These are phyloP conservation scores for Aspergillus nidulans DNA, from an alignment of 495 filamentous ascomycete genomes.

Conservation along the genomic window DNA sequence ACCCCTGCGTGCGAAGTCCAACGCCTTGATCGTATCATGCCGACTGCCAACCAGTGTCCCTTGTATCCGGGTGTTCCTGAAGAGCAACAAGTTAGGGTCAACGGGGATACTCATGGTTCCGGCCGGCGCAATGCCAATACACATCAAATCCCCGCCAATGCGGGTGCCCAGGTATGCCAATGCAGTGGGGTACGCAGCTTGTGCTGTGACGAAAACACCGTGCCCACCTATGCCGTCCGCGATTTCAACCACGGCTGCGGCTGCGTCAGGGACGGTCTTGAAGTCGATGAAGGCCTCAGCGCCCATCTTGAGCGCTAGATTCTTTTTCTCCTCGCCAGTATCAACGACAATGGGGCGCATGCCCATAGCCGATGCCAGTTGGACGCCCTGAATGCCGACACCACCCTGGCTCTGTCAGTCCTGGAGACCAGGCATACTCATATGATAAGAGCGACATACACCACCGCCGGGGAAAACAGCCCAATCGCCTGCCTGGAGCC, in stretches of 20 bases:
- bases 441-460: neutral
- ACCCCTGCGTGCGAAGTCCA: slow-evolving; percentile 47
- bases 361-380: slow-evolving; percentile 55
- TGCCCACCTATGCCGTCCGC: slow-evolving; percentile 46
- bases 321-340: slow-evolving; percentile 36
- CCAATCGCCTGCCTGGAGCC: slow-evolving; percentile 54
- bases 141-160: slow-evolving; percentile 44
- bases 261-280: slow-evolving; percentile 29
- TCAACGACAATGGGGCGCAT: slow-evolving; percentile 52
- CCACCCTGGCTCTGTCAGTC: slow-evolving; percentile 35
- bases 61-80: slow-evolving; percentile 42
- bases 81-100: slow-evolving; percentile 38
- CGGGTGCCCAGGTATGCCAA: slow-evolving; percentile 36
- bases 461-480: slow-evolving; percentile 52
- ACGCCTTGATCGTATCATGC: slow-evolving; percentile 36
- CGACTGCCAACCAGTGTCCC: slow-evolving; percentile 47
- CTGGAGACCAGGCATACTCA: too few relatives aligned
- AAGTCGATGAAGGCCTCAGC: slow-evolving; percentile 52
- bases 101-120: slow-evolving; percentile 32
- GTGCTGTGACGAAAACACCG: slow-evolving; percentile 48
- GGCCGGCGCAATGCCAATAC: slow-evolving; percentile 33
- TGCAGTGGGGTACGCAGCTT: slow-evolving; percentile 40
- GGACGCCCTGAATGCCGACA: slow-evolving; percentile 57
- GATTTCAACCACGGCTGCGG: slow-evolving; percentile 34
- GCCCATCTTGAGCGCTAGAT: slow-evolving; percentile 41